Evolutionary conservation across 495 filamentous ascomycete species (phyloP).

Genomic region (Penicillium roqueforti): DNA sequence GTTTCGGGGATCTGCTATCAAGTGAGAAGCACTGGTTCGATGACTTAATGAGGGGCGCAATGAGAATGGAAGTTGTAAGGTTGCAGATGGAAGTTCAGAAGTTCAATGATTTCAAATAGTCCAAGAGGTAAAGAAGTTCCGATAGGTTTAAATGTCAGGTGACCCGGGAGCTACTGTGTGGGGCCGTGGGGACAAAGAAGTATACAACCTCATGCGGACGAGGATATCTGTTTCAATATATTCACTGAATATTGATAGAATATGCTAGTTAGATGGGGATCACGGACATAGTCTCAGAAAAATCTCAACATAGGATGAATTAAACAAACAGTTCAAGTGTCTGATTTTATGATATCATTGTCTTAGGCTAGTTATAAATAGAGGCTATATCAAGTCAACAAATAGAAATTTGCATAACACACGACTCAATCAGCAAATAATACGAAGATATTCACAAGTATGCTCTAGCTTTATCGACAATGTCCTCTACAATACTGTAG

Average conservation of each 20-base stretch:
- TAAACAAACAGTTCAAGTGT: background rate
- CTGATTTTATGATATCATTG: background rate
- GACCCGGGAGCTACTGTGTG: slow-evolving; percentile 2
- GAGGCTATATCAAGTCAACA: background rate
- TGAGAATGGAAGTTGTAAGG: background rate
- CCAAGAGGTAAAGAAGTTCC: too few species aligned
- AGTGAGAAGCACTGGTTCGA: background rate
- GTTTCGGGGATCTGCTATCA: background rate
- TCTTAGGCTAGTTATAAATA: too few species aligned
- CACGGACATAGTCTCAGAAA: background rate
- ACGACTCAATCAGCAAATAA: background rate
- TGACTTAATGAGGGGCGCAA: too few species aligned
- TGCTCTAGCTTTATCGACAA: background rate
- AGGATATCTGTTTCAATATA: background rate
- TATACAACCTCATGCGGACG: background rate
- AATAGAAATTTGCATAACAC: background rate
- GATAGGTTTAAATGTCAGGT: slow-evolving; percentile 2
- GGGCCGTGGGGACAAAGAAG: slow-evolving; percentile 10
- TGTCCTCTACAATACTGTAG: background rate
- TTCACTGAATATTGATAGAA: background rate
- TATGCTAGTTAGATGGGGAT: background rate
- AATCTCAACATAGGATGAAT: background rate
- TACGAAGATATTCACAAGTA: background rate
- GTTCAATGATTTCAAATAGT: too few species aligned
- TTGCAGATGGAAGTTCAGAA: background rate